Conservation (phyloP, 1,284 basidiomycete species). For the Leccinum subrobustum region DNA sequence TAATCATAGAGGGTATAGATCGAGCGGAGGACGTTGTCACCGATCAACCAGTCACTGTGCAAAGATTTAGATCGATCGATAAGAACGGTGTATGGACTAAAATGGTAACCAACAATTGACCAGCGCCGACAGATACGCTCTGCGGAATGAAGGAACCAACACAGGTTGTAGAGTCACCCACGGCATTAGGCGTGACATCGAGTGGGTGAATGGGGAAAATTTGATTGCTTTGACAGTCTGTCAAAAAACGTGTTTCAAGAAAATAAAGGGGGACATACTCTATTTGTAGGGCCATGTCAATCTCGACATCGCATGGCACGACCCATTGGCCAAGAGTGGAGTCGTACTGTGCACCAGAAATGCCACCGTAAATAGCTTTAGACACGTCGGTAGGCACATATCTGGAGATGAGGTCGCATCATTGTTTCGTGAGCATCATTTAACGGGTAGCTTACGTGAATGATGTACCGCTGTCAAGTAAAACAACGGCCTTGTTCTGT, state of each 20-base stretch:
- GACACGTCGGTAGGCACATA: too few species aligned
- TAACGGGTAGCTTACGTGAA: conserved; percentile 55
- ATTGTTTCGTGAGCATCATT: conserved; percentile 1
- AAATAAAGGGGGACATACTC: conserved; percentile 44
- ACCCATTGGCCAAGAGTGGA: too few species aligned
- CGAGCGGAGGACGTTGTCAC: conserved; percentile 80
- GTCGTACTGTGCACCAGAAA: too few species aligned
- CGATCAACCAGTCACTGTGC: conserved; percentile 73
- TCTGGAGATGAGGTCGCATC: too few species aligned
- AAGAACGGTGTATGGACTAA: not conserved
- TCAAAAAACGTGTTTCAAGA: conserved; percentile 9
- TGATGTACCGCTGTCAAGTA: conserved; percentile 77
- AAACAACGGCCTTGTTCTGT: conserved; percentile 27
- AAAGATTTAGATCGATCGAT: conserved; percentile 9
- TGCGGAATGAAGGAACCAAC: conserved; percentile 73
- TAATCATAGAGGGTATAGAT: conserved; percentile 86
- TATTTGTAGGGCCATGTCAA: conserved; percentile 74
- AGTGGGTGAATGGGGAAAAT: conserved; percentile 75
- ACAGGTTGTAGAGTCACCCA: conserved; percentile 49
- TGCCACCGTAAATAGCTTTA: too few species aligned
- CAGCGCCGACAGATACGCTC: conserved; percentile 48
- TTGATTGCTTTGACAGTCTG: conserved; percentile 45
- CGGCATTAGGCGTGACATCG: conserved; percentile 55
- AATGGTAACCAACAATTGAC: conserved; percentile 57
- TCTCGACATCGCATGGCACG: conserved; percentile 43